phyloP scores from a whole-genome alignment of 192 early-diverging fungal genomes.

The Spizellomyces punctatus region DNA sequence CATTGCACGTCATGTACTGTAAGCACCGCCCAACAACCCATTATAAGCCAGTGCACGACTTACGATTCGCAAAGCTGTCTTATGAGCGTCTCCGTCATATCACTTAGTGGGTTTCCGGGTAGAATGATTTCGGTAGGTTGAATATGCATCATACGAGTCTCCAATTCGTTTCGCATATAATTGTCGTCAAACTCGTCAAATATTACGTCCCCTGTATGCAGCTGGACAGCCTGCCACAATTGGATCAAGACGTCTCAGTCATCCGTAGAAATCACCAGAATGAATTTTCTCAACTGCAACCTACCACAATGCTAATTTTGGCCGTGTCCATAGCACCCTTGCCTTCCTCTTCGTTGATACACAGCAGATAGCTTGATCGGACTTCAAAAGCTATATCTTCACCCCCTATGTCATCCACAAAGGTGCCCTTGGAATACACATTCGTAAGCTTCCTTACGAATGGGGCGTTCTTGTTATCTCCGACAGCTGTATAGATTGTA shows the following conservation, averaged over 20 bases:
- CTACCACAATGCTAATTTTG: constrained; percentile 33
- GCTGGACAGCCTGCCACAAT: constrained; percentile 58
- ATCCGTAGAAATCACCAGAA: not conserved
- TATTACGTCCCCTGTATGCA: constrained; percentile 69
- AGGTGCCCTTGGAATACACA: constrained; percentile 70
- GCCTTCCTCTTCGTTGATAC: constrained; percentile 34
- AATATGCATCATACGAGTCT: constrained; percentile 69
- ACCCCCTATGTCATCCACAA: constrained; percentile 50
- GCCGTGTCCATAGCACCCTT: constrained; percentile 10
- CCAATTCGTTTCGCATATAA: constrained; percentile 63
- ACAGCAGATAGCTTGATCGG: constrained; percentile 51
- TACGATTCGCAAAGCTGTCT: constrained; percentile 20
- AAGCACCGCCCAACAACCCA: not conserved
- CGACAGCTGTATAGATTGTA: constrained; percentile 44
- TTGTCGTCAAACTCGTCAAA: constrained; percentile 74
- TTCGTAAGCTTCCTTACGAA: constrained; percentile 69
- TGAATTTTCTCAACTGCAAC: not conserved
- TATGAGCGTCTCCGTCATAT: constrained; percentile 58
- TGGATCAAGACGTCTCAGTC: not conserved
- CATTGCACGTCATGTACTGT: not conserved
- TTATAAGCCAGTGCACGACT: not conserved
- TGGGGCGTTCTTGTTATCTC: constrained; percentile 66
- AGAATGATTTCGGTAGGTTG: constrained; percentile 69
- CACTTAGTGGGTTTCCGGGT: constrained; percentile 50
- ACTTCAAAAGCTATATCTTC: constrained; percentile 22